Percentiles rank a stretch among this genome's conserved stretches.
These are phyloP conservation scores for Lepidium campestre DNA, from an alignment of 441 rosid species.

Conservation along the genomic window DNA sequence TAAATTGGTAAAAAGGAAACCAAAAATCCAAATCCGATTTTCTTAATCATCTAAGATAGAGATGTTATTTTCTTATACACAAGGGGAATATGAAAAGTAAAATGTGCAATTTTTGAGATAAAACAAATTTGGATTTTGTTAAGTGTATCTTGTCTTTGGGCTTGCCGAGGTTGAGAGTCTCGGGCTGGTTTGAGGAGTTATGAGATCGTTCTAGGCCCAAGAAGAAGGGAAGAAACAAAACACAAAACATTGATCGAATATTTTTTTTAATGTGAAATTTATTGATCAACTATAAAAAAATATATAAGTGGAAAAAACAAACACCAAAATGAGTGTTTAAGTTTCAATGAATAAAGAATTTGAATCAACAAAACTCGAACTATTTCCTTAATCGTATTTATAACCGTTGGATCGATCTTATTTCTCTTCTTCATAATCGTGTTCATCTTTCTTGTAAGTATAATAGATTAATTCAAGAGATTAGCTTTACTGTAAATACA, in stretches of 20 bases:
- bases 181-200: background rate
- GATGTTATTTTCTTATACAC: too few species aligned
- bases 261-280: too few species aligned
- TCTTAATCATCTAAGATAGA: background rate
- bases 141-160: background rate
- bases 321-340: too few species aligned
- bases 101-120: too few species aligned
- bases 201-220: background rate
- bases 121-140: too few species aligned
- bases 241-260: background rate
- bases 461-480: background rate
- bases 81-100: too few species aligned
- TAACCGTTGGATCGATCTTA: too few species aligned
- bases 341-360: too few species aligned
- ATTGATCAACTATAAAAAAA: too few species aligned
- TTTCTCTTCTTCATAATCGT: background rate
- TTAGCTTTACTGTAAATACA: background rate
- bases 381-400: too few species aligned
- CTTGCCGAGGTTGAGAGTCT: background rate
- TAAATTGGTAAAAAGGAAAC: background rate
- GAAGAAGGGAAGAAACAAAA: background rate
- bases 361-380: too few species aligned
- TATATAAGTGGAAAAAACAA: too few species aligned
- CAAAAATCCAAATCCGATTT: background rate
- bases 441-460: background rate